Base-by-base conservation (phyloP, 1,284 basidiomycete genomes). In the Malassezia yamatoensis region DNA sequence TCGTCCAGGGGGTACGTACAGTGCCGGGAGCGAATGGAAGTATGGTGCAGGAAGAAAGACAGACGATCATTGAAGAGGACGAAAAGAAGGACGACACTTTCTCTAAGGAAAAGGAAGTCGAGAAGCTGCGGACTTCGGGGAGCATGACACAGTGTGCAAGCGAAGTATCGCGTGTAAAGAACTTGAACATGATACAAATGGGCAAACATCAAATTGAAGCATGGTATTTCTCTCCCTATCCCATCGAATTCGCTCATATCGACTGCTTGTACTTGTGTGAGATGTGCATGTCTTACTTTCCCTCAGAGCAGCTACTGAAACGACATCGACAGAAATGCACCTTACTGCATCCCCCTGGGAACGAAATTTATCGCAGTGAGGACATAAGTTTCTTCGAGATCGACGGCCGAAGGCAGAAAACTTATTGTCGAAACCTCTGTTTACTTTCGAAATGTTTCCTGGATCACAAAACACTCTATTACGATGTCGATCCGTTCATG, bases 171-270 rank as follows among this genome's bases (percentile, higher is more conserved):
- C 83, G 94, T 39, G 94, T 99, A 68, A 98, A 98, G 81, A 99
- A 99, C 76, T 80, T 99, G 64, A 94, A 98, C 78, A 85, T 87
- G 62, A 82, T 99, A 44, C 90, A 93, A 75, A 98, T 98, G 67
- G 94, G 94, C 60, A 85, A 84, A 75, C 85, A 93, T 78, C 89
- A 96, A 78, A 87, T 98, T 66, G 91, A 98, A 70, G 86, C 91
- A 9, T 99, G 94, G 94, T 99, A 98, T 78, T 98, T 98, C 80
- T 90, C 88, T 68, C 93, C 94, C 6, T 98, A 98, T 78, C 94
- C 94, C 5, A 85, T 90, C 77, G 94, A 98, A 78, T 98, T 88
- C 78, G 89, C 93, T 38, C 87, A 98, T 77, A 83, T 94, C 33
- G 90, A 91, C 24, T 80, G 91, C 60, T 82, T 98, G 45, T 96